Base-by-base conservation (phyloP, 1,284 basidiomycete species). In the Fomitopsis pinicola region DNA sequence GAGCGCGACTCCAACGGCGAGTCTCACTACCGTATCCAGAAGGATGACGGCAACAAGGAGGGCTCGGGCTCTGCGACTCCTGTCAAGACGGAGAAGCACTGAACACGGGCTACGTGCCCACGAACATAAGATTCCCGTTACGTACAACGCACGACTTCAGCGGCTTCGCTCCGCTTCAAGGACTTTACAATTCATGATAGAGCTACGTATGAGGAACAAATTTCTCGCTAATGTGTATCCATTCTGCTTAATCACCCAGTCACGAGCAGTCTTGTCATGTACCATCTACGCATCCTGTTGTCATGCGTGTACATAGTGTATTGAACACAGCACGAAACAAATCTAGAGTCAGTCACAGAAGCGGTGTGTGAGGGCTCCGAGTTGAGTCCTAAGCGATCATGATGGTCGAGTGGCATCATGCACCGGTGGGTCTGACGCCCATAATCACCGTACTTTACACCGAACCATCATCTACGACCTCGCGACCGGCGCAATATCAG, bases 1-100 rank as follows among this genome's bases (percentile, higher is more conserved):
- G 58, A 59, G 52, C 58, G 30, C 26, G 58, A 59, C 42, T 59
- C 58, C 5, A 42, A 46, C 33, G 58, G 58, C 58, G 58, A 59
- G 58, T 59, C 58, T 17, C 54, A 59, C 42, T 59, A 59, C 42
- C 58, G 58, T 12, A 28, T 59, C 17, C 36, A 50, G 9, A 40
- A 46, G 30, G 58, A 50, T 12, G 30, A 14, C 6, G 6, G 42
- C 8, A 52, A 59, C 12, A 52, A 59, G 50, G 26, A 59, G 40
- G 14, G 14, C 38, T 38, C 52, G 5, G 52, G 52, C 35, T 10
- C 52, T 17, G 52, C 52, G 35, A 54, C 52, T 22, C 52, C 52
- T 5, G 48, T 33, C 28, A 50, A 50, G 48, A 6, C 48, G 52
- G 52, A 54, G 33, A 54, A 54, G 52, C 52, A 54, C 22, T 54